Conservation (phyloP, 495 filamentous ascomycete species). For the Ramalina peruviana region DNA sequence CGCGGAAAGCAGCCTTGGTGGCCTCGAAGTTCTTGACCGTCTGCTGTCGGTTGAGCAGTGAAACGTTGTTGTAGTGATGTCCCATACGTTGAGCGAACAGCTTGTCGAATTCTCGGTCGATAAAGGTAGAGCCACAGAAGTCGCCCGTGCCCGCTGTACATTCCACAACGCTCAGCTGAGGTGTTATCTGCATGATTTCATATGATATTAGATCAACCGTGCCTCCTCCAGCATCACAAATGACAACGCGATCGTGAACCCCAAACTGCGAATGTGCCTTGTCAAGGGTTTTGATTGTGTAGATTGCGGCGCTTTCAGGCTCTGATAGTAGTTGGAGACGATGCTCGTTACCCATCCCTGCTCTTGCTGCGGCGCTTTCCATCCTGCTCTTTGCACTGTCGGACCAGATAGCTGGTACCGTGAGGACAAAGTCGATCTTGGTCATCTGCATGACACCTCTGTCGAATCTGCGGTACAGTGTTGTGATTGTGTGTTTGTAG, state of each 20-base stretch:
- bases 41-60: slow-evolving; percentile 2
- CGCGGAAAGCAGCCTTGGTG: slow-evolving; percentile 6
- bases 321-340: slow-evolving; percentile 40
- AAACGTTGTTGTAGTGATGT: not conserved
- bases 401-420: slow-evolving; percentile 41
- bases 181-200: slow-evolving; percentile 35
- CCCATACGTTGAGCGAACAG: slow-evolving; percentile 25
- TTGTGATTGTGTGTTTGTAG: slow-evolving; percentile 26
- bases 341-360: slow-evolving; percentile 31
- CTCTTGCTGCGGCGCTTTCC: slow-evolving; percentile 27
- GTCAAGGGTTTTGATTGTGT: slow-evolving; percentile 27
- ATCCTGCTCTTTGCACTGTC: slow-evolving; percentile 35
- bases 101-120: slow-evolving; percentile 34
- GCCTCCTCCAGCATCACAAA: slow-evolving; percentile 43
- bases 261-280: slow-evolving; percentile 16
- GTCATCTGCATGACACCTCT: slow-evolving; percentile 15
- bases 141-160: slow-evolving; percentile 35
- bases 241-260: slow-evolving; percentile 30
- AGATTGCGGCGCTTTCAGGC: slow-evolving; percentile 45
- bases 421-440: slow-evolving; percentile 29
- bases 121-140: slow-evolving; percentile 39
- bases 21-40: slow-evolving; percentile 2
- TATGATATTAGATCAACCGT: slow-evolving; percentile 42
- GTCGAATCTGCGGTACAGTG: slow-evolving; percentile 25
- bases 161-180: slow-evolving; percentile 31